These are phyloP conservation scores for Boletus subluridellus DNA, from an alignment of 1,284 basidiomycete species.

Conservation along the genomic window DNA sequence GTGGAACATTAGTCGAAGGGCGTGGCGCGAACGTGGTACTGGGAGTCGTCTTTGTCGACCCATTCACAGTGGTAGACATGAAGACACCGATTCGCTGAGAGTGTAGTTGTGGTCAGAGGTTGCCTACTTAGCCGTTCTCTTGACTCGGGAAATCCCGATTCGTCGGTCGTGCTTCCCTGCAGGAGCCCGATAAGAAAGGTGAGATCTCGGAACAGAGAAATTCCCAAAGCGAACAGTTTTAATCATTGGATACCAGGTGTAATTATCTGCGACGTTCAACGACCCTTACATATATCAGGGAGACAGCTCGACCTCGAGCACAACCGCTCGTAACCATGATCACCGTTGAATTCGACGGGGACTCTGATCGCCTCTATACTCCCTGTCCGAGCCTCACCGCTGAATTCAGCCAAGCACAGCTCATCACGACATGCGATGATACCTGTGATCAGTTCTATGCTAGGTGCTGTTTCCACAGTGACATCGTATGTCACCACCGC, in stretches of 20 bases:
- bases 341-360: not conserved
- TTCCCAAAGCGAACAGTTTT: not conserved
- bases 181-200: not conserved
- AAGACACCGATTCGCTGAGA: not conserved
- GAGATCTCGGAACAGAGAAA: not conserved
- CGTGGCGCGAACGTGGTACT: conserved; percentile 41
- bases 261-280: not conserved
- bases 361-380: not conserved
- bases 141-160: conserved; percentile 1
- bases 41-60: not conserved
- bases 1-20: conserved; percentile 46
- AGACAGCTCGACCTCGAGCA: not conserved
- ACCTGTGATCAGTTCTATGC: not conserved
- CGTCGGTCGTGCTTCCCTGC: not conserved
- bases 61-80: conserved; percentile 10
- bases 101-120: not conserved
- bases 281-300: not conserved
- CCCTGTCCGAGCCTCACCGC: not conserved
- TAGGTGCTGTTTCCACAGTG: not conserved
- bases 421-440: not conserved
- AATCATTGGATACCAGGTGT: not conserved
- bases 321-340: not conserved
- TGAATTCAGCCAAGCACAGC: not conserved
- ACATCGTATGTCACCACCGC: not conserved
- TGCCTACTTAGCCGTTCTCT: no score